Evolutionary conservation across 192 early-diverging fungal species (phyloP).

Genomic region (Obelidium mucronatum): DNA sequence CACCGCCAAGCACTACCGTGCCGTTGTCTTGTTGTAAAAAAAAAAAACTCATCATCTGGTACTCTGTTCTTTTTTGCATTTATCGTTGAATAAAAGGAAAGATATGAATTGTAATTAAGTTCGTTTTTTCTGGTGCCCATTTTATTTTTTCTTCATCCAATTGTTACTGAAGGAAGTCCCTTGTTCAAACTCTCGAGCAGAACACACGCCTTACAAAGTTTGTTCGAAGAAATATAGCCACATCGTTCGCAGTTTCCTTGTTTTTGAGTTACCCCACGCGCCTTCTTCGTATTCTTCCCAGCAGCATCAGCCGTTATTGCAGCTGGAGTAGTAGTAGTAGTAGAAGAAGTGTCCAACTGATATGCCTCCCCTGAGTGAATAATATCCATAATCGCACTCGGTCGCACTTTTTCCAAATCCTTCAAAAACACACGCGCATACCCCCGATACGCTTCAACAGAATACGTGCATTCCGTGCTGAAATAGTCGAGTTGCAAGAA

Average conservation of each 20-base stretch:
- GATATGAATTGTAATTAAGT: too few relatives aligned
- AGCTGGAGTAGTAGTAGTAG: too few relatives aligned
- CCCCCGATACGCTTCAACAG: slow-evolving; percentile 96
- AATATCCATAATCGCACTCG: slow-evolving; percentile 91
- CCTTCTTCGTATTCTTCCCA: not conserved
- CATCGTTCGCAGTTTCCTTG: slow-evolving; percentile 62
- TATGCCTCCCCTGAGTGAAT: slow-evolving; percentile 95
- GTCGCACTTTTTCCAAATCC: slow-evolving; percentile 90
- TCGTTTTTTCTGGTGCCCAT: too few relatives aligned
- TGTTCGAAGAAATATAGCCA: slow-evolving; percentile 93
- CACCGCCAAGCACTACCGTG: slow-evolving; percentile 33
- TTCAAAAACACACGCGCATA: slow-evolving; percentile 94
- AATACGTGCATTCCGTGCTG: slow-evolving; percentile 98
- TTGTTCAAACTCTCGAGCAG: slow-evolving; percentile 92
- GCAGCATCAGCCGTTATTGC: not conserved
- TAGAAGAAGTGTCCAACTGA: slow-evolving; percentile 18
- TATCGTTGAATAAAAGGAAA: too few relatives aligned
- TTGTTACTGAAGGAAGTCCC: slow-evolving; percentile 68
- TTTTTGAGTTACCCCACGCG: slow-evolving; percentile 18
- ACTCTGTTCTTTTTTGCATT: not conserved
- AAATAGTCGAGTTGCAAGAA: slow-evolving; percentile 98
- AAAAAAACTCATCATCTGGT: not conserved
- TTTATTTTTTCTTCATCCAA: slow-evolving; percentile 17
- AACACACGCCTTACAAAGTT: slow-evolving; percentile 93
- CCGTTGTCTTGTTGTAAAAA: not conserved